phyloP scores from a whole-genome alignment of 805 yeast species.

The Saturnispora gosingensis region DNA sequence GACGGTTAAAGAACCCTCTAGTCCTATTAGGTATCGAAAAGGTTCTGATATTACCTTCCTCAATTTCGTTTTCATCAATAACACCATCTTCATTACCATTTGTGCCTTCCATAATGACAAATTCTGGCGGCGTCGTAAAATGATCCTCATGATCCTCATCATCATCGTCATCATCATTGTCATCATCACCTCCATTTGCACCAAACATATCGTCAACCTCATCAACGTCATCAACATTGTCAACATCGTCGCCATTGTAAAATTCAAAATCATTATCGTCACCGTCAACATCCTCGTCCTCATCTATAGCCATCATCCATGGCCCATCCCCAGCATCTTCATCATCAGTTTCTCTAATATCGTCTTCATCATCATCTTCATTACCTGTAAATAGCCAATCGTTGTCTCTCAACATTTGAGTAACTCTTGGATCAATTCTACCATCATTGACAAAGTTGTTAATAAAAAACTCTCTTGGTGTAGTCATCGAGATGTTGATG shows the following conservation, averaged over 20 bases:
- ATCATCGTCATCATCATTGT: background rate
- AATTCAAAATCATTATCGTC: slow-evolving; percentile 8
- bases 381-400: slow-evolving; percentile 11
- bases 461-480: slow-evolving; percentile 3
- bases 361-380: slow-evolving; percentile 12
- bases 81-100: background rate
- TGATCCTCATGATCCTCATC: slow-evolving; percentile 8
- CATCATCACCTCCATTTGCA: slow-evolving; percentile 7
- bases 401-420: slow-evolving; percentile 4
- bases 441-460: slow-evolving; percentile 1
- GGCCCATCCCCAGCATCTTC: slow-evolving; percentile 17
- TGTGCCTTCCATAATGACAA: background rate
- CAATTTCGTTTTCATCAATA: slow-evolving; percentile 1
- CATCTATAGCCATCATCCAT: slow-evolving; percentile 9
- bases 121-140: background rate
- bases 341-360: slow-evolving; percentile 10
- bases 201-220: slow-evolving; percentile 14
- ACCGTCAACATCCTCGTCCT: slow-evolving; percentile 11
- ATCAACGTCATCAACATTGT: slow-evolving; percentile 8
- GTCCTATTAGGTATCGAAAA: background rate
- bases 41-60: background rate
- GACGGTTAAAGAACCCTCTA: background rate
- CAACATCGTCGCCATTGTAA: slow-evolving; percentile 12
- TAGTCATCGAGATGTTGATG: slow-evolving; percentile 17
- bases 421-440: slow-evolving; percentile 5